Percentiles rank a stretch among this genome's conserved stretches.
phyloP scores from a whole-genome alignment of 768 basidiomycete species.

The Tulasnella sp. region DNA sequence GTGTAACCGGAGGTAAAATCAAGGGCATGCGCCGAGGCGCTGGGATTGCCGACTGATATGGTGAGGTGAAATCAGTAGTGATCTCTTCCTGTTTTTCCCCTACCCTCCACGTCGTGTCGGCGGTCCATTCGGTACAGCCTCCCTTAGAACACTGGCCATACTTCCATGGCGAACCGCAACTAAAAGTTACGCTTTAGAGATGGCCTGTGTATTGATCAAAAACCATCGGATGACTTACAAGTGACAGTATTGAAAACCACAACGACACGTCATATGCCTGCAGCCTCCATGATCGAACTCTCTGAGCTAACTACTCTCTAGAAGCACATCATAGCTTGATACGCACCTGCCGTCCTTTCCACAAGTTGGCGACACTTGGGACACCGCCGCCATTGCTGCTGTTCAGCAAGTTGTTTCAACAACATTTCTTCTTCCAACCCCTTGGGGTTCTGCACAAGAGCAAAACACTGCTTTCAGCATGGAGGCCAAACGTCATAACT shows the following conservation, averaged over 20 bases:
- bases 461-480: not conserved
- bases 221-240: not conserved
- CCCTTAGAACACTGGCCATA: no score
- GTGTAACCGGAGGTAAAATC: no score
- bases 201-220: no score
- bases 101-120: no score
- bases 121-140: no score
- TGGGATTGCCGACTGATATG: no score
- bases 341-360: constrained; percentile 8
- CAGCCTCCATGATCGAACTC: not conserved
- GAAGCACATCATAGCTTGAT: not conserved
- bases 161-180: no score
- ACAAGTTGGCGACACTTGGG: not conserved
- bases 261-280: constrained; percentile 9
- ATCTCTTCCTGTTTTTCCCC: no score
- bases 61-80: no score
- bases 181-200: no score
- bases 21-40: no score
- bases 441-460: not conserved
- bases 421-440: not conserved
- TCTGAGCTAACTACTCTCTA: not conserved
- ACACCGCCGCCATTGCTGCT: constrained; percentile 1
- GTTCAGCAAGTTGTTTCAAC: not conserved
- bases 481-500: not conserved
- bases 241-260: constrained; percentile 1